A percentile compares a stretch with the other conserved stretches of the same genome.
These are phyloP conservation scores for Ophiocordyceps sinensis DNA, from an alignment of 2,329 filamentous ascomycete genomes.

Conservation along the genomic window DNA sequence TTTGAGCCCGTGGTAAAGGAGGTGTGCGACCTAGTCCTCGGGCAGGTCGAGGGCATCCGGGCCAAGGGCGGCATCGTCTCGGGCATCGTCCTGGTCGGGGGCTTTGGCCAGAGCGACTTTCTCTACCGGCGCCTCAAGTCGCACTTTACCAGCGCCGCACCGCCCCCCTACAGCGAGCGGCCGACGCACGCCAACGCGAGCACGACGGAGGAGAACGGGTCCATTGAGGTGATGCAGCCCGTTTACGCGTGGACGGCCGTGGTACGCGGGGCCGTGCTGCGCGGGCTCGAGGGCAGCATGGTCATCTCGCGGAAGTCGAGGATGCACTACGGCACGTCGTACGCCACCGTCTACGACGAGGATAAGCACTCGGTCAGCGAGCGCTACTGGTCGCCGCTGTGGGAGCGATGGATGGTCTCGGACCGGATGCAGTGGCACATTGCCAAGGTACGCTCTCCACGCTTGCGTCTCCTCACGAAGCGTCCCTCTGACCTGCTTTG, in stretches of 20 bases:
- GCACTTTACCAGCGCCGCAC: conserved; percentile 47
- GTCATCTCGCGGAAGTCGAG: conserved; percentile 60
- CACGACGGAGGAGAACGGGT: conserved; percentile 32
- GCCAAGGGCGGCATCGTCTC: conserved; percentile 47
- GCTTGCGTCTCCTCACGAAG: not conserved
- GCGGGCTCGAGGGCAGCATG: conserved; percentile 65
- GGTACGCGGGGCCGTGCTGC: conserved; percentile 60
- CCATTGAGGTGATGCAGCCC: conserved; percentile 68
- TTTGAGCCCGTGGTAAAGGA: conserved; percentile 63
- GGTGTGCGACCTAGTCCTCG: conserved; percentile 52
- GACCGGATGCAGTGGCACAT: conserved; percentile 82
- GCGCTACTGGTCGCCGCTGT: conserved; percentile 65
- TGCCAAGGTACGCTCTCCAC: conserved; percentile 42
- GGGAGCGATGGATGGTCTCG: conserved; percentile 73
- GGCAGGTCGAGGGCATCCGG: conserved; percentile 50
- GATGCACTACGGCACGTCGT: conserved; percentile 68
- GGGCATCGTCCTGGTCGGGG: conserved; percentile 70
- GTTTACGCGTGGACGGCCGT: conserved; percentile 74
- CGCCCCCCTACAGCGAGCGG: conserved; percentile 51
- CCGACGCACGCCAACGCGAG: conserved; percentile 48
- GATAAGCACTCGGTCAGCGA: conserved; percentile 58
- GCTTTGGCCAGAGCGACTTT: conserved; percentile 69
- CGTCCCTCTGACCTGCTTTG: not conserved
- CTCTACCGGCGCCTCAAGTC: conserved; percentile 56
- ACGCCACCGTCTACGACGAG: conserved; percentile 69